Conservation (phyloP, 192 early-diverging fungal genomes). For the Entophlyctis luteolus region DNA sequence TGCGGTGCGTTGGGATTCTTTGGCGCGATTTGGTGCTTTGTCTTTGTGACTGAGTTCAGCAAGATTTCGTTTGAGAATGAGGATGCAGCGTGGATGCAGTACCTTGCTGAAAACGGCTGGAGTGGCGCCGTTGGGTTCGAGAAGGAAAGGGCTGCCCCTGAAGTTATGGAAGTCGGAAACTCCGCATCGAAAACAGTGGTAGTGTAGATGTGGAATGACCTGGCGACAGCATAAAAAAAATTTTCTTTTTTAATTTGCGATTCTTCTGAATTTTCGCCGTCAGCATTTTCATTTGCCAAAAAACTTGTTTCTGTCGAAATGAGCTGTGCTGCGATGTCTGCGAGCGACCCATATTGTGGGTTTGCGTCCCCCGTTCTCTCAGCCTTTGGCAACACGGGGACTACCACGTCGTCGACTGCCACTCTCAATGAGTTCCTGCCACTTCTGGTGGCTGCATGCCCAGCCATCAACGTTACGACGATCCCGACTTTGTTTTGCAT, state of each 20-base stretch:
- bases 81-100: conserved; percentile 47
- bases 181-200: too few species aligned
- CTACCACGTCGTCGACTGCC: background rate
- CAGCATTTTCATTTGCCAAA: too few species aligned
- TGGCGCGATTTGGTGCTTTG: conserved; percentile 40
- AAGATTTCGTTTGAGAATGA: conserved; percentile 40
- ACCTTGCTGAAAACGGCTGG: conserved; percentile 42
- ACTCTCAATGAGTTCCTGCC: conserved; percentile 16
- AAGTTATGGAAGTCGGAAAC: too few species aligned
- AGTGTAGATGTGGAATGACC: too few species aligned
- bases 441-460: background rate
- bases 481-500: too few species aligned
- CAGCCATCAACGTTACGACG: conserved; percentile 1
- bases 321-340: background rate
- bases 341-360: conserved; percentile 9
- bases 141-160: too few species aligned
- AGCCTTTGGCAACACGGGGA: background rate
- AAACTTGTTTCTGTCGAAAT: too few species aligned
- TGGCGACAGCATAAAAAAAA: too few species aligned
- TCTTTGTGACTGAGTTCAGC: conserved; percentile 50
- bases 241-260: too few species aligned
- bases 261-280: too few species aligned
- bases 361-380: conserved; percentile 1
- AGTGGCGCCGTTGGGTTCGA: background rate
- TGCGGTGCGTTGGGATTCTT: conserved; percentile 38